Base-by-base conservation (phyloP, 2,329 filamentous ascomycete species). In the Stenocarpella maydis region DNA sequence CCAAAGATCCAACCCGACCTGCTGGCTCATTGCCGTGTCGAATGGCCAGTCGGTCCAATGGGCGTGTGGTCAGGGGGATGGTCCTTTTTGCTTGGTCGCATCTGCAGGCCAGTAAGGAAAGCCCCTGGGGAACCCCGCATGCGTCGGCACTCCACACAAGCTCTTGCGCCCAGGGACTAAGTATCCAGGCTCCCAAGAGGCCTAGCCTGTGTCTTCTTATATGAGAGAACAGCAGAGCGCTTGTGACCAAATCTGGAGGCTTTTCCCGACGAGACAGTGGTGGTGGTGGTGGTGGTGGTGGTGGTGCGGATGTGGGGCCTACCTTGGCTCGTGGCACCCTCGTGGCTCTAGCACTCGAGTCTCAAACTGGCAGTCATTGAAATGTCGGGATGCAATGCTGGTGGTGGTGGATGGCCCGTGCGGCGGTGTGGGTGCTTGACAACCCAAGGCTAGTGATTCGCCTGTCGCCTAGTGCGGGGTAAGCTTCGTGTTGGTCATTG, bases 381-480 rank as follows among this genome's bases (percentile, higher is more conserved):
- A 47, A 47, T 47, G 58, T 63, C 58, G 58, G 58, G 58, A 47
- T 61, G 58, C 4, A 37, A 17, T 47, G 58, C 58, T 61, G 58
- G 41, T 12, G 58, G 17, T 24, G 26, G 26, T 8, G 2, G 4
- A 4, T 31, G 31, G 31, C 21, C 41, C 15, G 55, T 45, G 28
- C 28, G 34, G 26, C 39, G 24, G n/a, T 31, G 19, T 24, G 37
- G 65, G 53, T 43, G 65, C 49, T 64, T 70, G 47, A 45, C 64
- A 68, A 60, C 52, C 49, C 21, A 39, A 26, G 60, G 69, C 55
- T 47, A 58, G 34, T 68, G 69, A 70, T 68, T 70, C 65, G 69
- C 50, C 31, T 37, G n/a, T 15, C 15, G 15, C 10, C 45, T 70
- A 55, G 49, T 68, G 69, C 65, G 69, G 69, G 69, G 69, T 49